These are phyloP conservation scores for Trametes maxima DNA, from an alignment of 768 basidiomycete genomes.

Conservation along the genomic window DNA sequence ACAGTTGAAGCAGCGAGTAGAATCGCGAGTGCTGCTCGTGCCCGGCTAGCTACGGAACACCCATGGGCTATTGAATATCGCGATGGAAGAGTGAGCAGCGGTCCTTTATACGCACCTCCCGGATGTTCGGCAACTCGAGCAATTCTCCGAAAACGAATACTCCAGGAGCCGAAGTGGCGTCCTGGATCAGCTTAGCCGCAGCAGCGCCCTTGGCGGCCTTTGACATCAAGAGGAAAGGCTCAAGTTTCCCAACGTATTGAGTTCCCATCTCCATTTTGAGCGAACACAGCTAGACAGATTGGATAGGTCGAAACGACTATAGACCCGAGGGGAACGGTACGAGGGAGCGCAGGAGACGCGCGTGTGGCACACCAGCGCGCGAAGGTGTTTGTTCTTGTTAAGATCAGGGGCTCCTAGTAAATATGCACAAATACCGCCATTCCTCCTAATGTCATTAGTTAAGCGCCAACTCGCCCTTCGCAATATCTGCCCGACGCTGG, in stretches of 20 bases:
- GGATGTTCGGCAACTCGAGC: constrained; percentile 78
- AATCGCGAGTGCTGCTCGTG: constrained; percentile 65
- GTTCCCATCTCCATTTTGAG: constrained; percentile 60
- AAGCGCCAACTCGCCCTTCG: background rate
- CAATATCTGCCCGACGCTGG: too few species aligned
- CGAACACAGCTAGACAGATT: background rate
- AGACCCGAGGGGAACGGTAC: background rate
- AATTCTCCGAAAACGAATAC: constrained; percentile 93
- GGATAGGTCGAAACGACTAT: constrained; percentile 2
- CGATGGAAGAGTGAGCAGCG: background rate
- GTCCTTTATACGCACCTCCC: constrained; percentile 59
- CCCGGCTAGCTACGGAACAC: constrained; percentile 56
- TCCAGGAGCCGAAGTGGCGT: constrained; percentile 86
- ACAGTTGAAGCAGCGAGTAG: constrained; percentile 74
- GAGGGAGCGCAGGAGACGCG: background rate
- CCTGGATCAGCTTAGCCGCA: constrained; percentile 84
- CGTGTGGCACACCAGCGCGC: background rate
- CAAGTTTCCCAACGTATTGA: constrained; percentile 69
- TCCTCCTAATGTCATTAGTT: background rate
- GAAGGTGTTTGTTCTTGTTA: constrained; percentile 18
- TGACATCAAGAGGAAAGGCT: constrained; percentile 90
- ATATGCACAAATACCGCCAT: background rate
- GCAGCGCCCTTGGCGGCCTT: constrained; percentile 92
- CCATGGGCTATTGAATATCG: background rate
- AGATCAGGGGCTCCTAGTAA: constrained; percentile 10